Base-by-base conservation (phyloP, 1,284 basidiomycete genomes). In the Meripilus lineatus region DNA sequence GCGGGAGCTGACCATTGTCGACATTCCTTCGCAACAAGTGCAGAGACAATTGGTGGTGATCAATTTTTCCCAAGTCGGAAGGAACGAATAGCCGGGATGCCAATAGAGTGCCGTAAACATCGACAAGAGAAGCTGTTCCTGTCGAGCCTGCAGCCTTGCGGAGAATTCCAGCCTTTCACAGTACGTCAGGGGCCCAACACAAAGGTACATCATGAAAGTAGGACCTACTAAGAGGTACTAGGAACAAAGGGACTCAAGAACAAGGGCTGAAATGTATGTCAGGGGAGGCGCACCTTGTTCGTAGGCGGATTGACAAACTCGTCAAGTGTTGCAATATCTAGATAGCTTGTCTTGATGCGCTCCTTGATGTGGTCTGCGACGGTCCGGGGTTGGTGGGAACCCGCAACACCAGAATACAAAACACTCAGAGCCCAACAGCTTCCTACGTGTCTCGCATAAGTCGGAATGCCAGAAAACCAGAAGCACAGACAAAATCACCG, bases 81-180 rank as follows among this genome's bases (percentile, higher is more conserved):
- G 69, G 65, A 14, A 67, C 57, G 43, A 64, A 65, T 5, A 71
- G 53, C 7, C 69, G 57, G 5, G 68, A 64, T 0, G 64, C 56
- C 23, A 71, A 52, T 4, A 70, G 55, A 0, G 67, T 68, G n/a
- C 69, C 69, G 46, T 69, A 68, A 3, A 64, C 55, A 45, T 69
- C 68, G 22, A 65, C 64, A 1, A 67, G 57, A 15, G 63, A 68
- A 2, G 61, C 51, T 11, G 54, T 55, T 11, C 66, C 65, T 1
- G 46, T 51, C 4, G 61, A 57, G 2, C 60, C 59, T 6, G 62
- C 58, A 1, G 63, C 59, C 45, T 71, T 71, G 15, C 63, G 56
- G 14, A 71, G 49, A n/a, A 67, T 42, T 1, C 66, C 64, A 4
- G 62, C 52, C 45, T 70, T n/a, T n/a, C n/a, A n/a, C n/a, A n/a